A percentile compares a stretch with the other conserved stretches of the same genome.
Conservation (phyloP, 1,284 basidiomycete genomes). For the Ceratobasidium papillatum region DNA sequence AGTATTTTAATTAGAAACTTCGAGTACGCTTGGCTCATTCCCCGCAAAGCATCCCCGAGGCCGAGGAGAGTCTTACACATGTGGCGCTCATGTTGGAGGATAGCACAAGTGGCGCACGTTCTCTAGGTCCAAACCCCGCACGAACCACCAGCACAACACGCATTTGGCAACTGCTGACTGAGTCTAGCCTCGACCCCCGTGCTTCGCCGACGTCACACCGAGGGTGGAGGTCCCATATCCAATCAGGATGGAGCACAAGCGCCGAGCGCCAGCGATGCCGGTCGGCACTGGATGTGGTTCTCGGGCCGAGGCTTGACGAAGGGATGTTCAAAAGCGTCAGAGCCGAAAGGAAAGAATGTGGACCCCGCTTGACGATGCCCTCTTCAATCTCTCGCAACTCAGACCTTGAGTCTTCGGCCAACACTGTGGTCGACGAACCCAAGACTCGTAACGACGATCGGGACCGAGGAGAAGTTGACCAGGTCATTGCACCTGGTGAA, state of each 20-base stretch:
- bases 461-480: conserved; percentile 10
- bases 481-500: conserved; percentile 42
- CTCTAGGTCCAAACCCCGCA: too few species aligned
- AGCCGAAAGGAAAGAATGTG: neutral
- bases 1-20: too few species aligned
- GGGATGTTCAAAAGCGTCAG: conserved; percentile 5
- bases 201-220: neutral
- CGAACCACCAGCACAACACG: too few species aligned
- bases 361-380: conserved; percentile 9
- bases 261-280: conserved; percentile 13
- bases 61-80: too few species aligned
- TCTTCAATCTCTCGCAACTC: conserved; percentile 28
- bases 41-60: too few species aligned
- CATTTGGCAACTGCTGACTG: too few species aligned
- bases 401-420: conserved; percentile 28
- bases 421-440: conserved; percentile 29
- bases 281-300: neutral
- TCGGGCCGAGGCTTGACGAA: conserved; percentile 7
- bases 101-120: too few species aligned
- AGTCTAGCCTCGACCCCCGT: too few species aligned
- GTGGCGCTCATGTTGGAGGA: too few species aligned
- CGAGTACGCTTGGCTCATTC: too few species aligned
- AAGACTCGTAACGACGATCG: neutral
- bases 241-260: neutral
- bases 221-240: neutral